Conservation (phyloP, 352 stramenopile genomes). For the Pythium biforme region DNA sequence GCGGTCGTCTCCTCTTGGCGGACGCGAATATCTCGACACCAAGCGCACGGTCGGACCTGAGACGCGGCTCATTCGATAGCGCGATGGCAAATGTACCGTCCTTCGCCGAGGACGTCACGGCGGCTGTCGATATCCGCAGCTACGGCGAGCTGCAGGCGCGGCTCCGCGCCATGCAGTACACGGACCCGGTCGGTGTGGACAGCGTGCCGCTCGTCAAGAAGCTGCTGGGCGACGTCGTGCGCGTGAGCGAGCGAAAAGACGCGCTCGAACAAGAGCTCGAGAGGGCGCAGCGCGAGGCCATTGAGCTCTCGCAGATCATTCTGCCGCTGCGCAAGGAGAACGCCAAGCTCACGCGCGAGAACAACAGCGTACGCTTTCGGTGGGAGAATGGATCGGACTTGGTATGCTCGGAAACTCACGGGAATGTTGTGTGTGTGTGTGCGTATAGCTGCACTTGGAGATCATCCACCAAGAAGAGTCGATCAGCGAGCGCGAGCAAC, state of each 20-base stretch:
- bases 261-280: conserved; percentile 46
- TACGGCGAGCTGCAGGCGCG: conserved; percentile 55
- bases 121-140: conserved; percentile 42
- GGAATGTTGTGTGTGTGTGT: not conserved
- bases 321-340: conserved; percentile 78
- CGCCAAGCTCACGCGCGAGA: conserved; percentile 64
- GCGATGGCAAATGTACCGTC: conserved; percentile 37
- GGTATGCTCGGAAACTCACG: no score
- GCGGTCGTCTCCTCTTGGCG: not conserved
- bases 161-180: conserved; percentile 59
- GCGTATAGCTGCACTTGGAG: conserved; percentile 61
- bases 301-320: conserved; percentile 68
- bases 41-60: not conserved
- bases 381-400: no score
- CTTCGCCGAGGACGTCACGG: conserved; percentile 35
- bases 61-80: conserved; percentile 15
- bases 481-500: conserved; percentile 60
- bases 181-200: conserved; percentile 59
- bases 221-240: conserved; percentile 56
- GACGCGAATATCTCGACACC: conserved; percentile 12
- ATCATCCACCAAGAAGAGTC: conserved; percentile 82
- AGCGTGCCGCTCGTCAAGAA: conserved; percentile 55
- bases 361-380: conserved; percentile 58
- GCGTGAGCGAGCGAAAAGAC: conserved; percentile 31
- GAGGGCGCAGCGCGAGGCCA: conserved; percentile 51